Evolutionary conservation across 768 basidiomycete species (phyloP).

Genomic region (Hypholoma sublateritium): DNA sequence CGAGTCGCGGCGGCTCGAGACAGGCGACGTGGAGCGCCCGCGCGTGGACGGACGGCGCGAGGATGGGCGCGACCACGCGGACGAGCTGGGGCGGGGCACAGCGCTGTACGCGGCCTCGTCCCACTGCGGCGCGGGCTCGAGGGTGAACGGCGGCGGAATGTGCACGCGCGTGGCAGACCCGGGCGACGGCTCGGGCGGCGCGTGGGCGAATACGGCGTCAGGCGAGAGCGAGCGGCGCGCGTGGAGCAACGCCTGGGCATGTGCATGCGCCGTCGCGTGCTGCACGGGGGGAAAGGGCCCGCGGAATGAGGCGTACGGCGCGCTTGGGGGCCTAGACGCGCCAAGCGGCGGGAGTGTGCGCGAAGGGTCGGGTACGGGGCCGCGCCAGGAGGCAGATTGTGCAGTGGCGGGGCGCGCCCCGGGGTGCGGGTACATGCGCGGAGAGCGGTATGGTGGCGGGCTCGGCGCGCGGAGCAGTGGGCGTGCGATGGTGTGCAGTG

Average conservation of each 20-base stretch:
- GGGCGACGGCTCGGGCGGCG: background rate
- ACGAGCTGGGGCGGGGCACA: conserved; percentile 34
- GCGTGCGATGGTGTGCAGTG: conserved; percentile 16
- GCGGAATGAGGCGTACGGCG: conserved; percentile 4
- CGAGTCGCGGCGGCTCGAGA: conserved; percentile 10
- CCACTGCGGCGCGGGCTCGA: conserved; percentile 72
- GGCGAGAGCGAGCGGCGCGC: conserved; percentile 33
- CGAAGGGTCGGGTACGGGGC: conserved; percentile 22
- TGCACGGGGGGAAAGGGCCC: background rate
- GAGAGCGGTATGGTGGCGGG: conserved; percentile 22
- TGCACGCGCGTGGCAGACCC: background rate
- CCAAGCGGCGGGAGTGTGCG: conserved; percentile 32
- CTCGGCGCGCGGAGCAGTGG: conserved; percentile 9
- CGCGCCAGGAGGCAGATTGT: conserved; percentile 21
- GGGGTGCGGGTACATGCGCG: conserved; percentile 20
- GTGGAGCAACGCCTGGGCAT: conserved; percentile 13
- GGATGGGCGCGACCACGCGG: conserved; percentile 29
- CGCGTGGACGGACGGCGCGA: conserved; percentile 12
- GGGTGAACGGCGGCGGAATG: conserved; percentile 58
- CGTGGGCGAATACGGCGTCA: conserved; percentile 19
- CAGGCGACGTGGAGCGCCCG: conserved; percentile 27
- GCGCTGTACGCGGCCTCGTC: conserved; percentile 42
- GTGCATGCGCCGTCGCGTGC: background rate
- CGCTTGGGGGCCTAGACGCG: conserved; percentile 22
- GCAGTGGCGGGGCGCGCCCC: conserved; percentile 26